A percentile compares a stretch with the other conserved stretches of the same genome.
phyloP scores from a whole-genome alignment of 305 asterid genomes.

The Fraxinus sp. region DNA sequence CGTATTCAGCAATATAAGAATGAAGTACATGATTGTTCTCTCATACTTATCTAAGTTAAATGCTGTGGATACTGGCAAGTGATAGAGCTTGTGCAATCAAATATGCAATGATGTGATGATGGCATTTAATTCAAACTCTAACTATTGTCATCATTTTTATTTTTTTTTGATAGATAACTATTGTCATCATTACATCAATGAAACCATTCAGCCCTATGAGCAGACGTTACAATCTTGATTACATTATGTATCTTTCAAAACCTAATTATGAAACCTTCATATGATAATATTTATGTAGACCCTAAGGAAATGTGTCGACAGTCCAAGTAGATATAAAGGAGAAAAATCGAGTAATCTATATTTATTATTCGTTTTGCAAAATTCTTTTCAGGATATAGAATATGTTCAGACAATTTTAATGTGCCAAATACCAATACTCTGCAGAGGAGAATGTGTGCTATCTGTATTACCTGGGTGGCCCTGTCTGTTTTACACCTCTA shows the following conservation, averaged over 20 bases:
- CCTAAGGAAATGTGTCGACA: not conserved
- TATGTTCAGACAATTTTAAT: not conserved
- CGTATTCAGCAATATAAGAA: constrained; percentile 7
- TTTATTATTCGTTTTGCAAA: not conserved
- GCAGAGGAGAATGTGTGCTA: not conserved
- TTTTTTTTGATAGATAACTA: not conserved
- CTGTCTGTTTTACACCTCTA: not conserved
- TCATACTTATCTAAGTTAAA: not conserved
- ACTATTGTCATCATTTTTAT: not conserved
- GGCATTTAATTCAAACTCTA: not conserved
- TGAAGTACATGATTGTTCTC: not conserved
- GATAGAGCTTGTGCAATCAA: not conserved
- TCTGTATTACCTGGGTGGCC: not conserved
- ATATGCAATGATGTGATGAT: not conserved
- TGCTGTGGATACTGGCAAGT: not conserved
- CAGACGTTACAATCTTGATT: not conserved
- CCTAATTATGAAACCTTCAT: not conserved
- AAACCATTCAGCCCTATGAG: not conserved
- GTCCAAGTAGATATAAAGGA: not conserved
- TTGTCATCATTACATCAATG: not conserved
- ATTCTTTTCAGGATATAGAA: not conserved
- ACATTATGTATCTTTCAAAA: not conserved
- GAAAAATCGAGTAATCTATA: not conserved
- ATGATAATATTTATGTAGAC: not conserved
- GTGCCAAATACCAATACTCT: not conserved